Percentiles rank a stretch among this genome's conserved stretches.
Evolutionary conservation across 129 eudicot species (phyloP).

Genomic region (Flaveria robusta): DNA sequence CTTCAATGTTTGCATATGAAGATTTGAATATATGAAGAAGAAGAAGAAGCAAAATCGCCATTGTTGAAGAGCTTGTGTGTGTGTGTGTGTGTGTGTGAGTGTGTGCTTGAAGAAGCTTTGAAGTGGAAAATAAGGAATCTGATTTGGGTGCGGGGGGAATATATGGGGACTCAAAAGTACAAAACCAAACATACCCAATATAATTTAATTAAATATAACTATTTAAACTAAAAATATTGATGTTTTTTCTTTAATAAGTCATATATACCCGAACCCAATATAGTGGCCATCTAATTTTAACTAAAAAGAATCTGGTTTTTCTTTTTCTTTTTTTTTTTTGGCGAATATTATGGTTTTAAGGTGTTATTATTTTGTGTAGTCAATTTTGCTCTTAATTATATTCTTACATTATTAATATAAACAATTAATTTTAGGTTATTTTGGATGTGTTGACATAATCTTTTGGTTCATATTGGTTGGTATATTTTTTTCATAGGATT

Average conservation of each 20-base stretch:
- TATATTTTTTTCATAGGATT: no score
- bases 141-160: constrained; percentile 41
- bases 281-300: not conserved
- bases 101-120: not conserved
- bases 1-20: constrained; percentile 46
- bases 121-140: constrained; percentile 26
- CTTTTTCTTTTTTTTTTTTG: not conserved
- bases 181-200: constrained; percentile 1
- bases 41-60: constrained; percentile 31
- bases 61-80: not conserved
- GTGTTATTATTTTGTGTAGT: not conserved
- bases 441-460: no score
- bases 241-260: not conserved
- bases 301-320: not conserved
- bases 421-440: no score
- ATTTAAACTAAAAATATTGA: not conserved
- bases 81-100: not conserved
- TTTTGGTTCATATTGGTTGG: no score
- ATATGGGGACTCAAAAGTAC: constrained; percentile 37
- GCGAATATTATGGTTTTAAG: not conserved
- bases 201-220: not conserved
- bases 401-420: no score
- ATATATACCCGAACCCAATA: not conserved
- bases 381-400: not conserved
- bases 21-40: constrained; percentile 20